Conservation (phyloP, 768 basidiomycete genomes). For the Lactifluus rugatus region DNA sequence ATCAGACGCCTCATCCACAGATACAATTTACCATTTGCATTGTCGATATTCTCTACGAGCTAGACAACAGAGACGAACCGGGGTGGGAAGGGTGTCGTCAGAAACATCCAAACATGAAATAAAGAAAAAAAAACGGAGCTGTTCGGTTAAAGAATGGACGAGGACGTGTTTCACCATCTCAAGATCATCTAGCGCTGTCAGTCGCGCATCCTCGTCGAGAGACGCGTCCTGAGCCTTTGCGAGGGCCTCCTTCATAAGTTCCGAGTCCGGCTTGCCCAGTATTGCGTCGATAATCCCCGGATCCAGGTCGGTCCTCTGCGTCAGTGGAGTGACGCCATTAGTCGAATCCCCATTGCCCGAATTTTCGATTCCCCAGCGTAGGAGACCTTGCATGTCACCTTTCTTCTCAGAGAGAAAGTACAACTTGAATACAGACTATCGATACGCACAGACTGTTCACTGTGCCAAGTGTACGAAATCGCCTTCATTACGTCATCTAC, state of each 20-base stretch:
- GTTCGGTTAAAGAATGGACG: background rate
- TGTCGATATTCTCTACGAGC: slow-evolving; percentile 85
- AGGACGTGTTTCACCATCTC: slow-evolving; percentile 57
- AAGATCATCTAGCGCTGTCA: slow-evolving; percentile 69
- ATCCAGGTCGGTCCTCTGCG: slow-evolving; percentile 47
- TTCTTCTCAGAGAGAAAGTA: no score
- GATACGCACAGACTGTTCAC: no score
- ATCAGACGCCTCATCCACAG: background rate
- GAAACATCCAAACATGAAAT: background rate
- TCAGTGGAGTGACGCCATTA: slow-evolving; percentile 26
- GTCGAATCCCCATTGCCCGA: slow-evolving; percentile 33
- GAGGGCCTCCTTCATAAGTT: slow-evolving; percentile 75
- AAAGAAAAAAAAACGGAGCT: no score
- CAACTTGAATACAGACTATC: no score
- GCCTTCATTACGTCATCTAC: background rate
- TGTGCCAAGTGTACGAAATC: no score
- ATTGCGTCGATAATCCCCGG: slow-evolving; percentile 80
- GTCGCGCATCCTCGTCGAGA: slow-evolving; percentile 45
- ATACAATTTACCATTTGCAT: slow-evolving; percentile 58
- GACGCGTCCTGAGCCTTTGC: slow-evolving; percentile 48
- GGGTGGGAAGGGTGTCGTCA: background rate
- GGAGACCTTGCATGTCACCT: slow-evolving; percentile 51
- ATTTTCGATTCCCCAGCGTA: slow-evolving; percentile 78
- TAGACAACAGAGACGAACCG: slow-evolving; percentile 26
- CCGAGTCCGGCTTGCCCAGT: slow-evolving; percentile 74